Evolutionary conservation across 2,329 filamentous ascomycete species (phyloP).

Genomic region (Lasiodiplodia gonubiensis): DNA sequence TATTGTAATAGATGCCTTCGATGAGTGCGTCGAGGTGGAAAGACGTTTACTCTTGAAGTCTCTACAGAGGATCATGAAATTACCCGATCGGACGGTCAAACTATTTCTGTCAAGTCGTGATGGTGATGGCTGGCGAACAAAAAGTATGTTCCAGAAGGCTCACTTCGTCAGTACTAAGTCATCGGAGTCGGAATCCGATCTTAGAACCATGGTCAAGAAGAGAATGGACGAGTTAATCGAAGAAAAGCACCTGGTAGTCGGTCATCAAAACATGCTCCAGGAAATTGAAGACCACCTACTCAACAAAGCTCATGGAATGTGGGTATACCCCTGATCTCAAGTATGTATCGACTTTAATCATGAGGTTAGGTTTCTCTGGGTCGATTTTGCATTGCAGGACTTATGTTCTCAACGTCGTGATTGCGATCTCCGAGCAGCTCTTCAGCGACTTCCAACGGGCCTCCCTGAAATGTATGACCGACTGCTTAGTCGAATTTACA

Average conservation of each 20-base stretch:
- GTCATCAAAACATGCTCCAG: neutral
- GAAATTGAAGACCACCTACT: conserved; percentile 1
- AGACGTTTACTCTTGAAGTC: neutral
- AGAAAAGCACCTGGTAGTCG: neutral
- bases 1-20: neutral
- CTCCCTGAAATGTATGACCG: neutral
- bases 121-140: neutral
- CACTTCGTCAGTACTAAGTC: neutral
- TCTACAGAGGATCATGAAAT: neutral
- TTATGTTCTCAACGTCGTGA: neutral
- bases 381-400: neutral
- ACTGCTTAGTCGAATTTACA: neutral
- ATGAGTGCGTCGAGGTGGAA: neutral
- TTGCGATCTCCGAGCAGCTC: neutral
- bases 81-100: neutral
- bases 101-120: neutral
- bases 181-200: neutral
- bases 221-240: neutral
- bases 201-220: neutral
- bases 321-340: neutral
- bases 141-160: neutral
- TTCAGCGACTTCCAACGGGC: neutral
- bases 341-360: neutral
- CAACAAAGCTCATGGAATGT: neutral
- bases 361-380: conserved; percentile 1